phyloP scores from a whole-genome alignment of 2,329 filamentous ascomycete species.

The Pseudogymnoascus sp. region DNA sequence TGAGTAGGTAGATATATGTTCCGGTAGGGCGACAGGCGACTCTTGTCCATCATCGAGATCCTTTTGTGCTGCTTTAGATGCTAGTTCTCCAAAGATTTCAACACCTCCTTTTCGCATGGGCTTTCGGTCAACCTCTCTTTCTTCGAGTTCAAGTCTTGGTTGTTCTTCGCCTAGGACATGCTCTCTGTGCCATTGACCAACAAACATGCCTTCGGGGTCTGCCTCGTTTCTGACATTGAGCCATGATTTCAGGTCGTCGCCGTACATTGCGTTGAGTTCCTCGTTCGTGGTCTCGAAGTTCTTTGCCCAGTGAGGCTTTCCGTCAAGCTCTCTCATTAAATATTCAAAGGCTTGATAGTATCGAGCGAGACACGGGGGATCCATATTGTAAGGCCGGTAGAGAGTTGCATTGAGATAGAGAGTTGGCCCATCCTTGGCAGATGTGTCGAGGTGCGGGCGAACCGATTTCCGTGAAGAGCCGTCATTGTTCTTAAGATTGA shows the following conservation, averaged over 20 bases:
- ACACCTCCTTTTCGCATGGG: conserved; percentile 22
- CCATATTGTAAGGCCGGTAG: conserved; percentile 71
- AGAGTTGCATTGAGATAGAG: conserved; percentile 87
- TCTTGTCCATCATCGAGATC: background rate
- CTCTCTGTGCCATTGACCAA: conserved; percentile 81
- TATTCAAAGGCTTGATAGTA: conserved; percentile 91
- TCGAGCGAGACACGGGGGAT: conserved; percentile 66
- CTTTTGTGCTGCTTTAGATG: background rate
- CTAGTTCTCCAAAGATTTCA: conserved; percentile 11
- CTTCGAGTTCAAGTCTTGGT: conserved; percentile 23
- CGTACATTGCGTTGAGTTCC: conserved; percentile 63
- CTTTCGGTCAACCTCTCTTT: conserved; percentile 22
- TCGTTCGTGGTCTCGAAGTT: conserved; percentile 62
- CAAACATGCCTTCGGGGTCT: conserved; percentile 79
- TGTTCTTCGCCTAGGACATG: conserved; percentile 44
- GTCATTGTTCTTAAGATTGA: conserved; percentile 27
- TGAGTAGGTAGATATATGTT: background rate
- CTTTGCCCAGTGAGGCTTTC: conserved; percentile 86
- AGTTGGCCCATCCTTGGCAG: conserved; percentile 59
- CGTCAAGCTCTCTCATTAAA: conserved; percentile 79
- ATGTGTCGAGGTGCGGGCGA: conserved; percentile 67
- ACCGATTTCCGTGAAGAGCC: conserved; percentile 27
- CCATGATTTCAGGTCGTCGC: conserved; percentile 59
- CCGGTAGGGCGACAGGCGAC: background rate
- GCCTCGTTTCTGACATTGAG: conserved; percentile 59